Base-by-base conservation (phyloP, 2,329 filamentous ascomycete species). In the Ophiostoma sp. region DNA sequence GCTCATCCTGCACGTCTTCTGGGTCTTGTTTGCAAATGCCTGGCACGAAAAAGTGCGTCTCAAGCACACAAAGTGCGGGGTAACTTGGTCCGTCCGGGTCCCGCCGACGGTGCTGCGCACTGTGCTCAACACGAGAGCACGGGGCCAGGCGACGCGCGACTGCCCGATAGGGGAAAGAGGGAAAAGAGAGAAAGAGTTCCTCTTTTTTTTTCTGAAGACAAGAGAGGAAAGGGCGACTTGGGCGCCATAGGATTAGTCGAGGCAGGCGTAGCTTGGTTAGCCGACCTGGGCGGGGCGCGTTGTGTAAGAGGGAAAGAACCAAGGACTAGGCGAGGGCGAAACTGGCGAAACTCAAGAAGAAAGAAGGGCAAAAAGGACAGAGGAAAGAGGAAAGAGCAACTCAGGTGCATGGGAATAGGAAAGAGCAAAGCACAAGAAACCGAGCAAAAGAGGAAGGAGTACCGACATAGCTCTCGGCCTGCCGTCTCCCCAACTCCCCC, bases 111-210 rank as follows among this genome's bases (percentile, higher is more conserved):
- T 71, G 42, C 19, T 59, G 39, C 70, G 57, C 57, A 71, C 70
- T 64, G 70, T 71, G 36, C 59, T 39, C 59, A 48, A 33, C 70
- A 59, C 70, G 70, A 71, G 70, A 71, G 70, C 70, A 71, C 70
- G 70, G 70, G 70, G 70, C 61, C 70, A 71, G 70, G 70, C 70
- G 70, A 71, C 70, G 55, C 70, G 70, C 70, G 70, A 33, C n/a
- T 63, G 25, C 33, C 57, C 11, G 57, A 63, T 36, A 39, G 39
- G 39, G 39, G 39, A 42, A 42, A 42, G 39, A 31, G 55, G 8
- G 25, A 70, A 39, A 42, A 8, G 39, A 42, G 9, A 11, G 12
- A 5, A 42, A 42, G 39, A 42, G 39, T 42, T 42, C 39, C 39
- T 42, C 39, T 42, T 42, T 42, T 42, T 42, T 42, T 42, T 42